Percentiles rank a stretch among this genome's conserved stretches.
Evolutionary conservation across 305 asterid species (phyloP).

Genomic region (Caryopteris hybrid): DNA sequence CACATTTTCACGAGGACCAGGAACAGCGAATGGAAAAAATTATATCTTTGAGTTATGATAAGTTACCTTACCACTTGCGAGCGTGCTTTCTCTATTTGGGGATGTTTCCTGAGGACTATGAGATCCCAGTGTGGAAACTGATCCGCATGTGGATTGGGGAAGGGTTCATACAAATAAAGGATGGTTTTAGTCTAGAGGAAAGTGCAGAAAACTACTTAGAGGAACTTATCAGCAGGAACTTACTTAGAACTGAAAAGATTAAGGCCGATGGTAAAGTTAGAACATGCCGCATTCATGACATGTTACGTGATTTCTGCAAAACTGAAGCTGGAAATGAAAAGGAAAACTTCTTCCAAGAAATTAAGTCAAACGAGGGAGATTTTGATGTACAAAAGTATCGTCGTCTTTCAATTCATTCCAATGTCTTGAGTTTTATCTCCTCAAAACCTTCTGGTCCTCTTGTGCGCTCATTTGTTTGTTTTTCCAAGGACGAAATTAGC

Average conservation of each 20-base stretch:
- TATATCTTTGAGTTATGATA: conserved; percentile 25
- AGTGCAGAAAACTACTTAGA: conserved; percentile 25
- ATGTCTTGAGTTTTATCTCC: conserved; percentile 8
- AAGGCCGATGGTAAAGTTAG: conserved; percentile 28
- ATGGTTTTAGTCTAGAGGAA: conserved; percentile 23
- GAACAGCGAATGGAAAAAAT: conserved; percentile 19
- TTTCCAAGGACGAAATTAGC: neutral
- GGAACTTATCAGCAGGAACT: conserved; percentile 27
- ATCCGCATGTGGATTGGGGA: conserved; percentile 34
- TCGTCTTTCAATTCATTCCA: conserved; percentile 27
- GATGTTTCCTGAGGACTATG: conserved; percentile 34
- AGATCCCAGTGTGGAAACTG: conserved; percentile 37
- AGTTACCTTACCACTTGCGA: conserved; percentile 26
- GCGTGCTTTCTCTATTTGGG: conserved; percentile 34
- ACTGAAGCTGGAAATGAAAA: conserved; percentile 12
- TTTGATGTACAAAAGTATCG: conserved; percentile 1
- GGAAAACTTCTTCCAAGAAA: conserved; percentile 32
- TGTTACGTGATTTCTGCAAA: conserved; percentile 31
- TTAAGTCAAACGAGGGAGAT: conserved; percentile 7
- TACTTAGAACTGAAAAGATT: conserved; percentile 18
- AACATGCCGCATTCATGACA: conserved; percentile 29
- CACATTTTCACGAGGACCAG: neutral
- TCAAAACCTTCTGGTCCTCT: conserved; percentile 23
- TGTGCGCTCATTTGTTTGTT: conserved; percentile 34
- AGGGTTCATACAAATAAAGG: conserved; percentile 25